Evolutionary conservation across 2,329 filamentous ascomycete genomes (phyloP).

Genomic region (Colletotrichum sp.): DNA sequence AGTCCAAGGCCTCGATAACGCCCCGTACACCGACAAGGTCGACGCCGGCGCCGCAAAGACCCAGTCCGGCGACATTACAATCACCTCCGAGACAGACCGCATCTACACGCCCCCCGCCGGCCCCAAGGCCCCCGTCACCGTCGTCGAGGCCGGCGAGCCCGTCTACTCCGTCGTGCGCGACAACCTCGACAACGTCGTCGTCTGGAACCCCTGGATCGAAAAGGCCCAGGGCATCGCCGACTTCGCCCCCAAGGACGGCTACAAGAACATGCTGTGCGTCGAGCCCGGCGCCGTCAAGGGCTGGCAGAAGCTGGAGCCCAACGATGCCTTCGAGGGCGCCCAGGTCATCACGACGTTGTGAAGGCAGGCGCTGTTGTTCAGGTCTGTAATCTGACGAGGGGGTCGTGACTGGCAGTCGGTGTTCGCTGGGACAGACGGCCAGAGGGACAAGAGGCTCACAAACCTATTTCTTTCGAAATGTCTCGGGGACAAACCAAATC

Average conservation of each 20-base stretch:
- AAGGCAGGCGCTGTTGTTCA: background rate
- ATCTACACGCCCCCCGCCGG: slow-evolving; percentile 78
- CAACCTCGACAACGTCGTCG: slow-evolving; percentile 85
- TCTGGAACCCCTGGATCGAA: slow-evolving; percentile 96
- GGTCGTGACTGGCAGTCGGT: background rate
- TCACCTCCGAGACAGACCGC: slow-evolving; percentile 84
- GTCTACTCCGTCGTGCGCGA: slow-evolving; percentile 80
- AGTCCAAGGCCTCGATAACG: slow-evolving; percentile 77
- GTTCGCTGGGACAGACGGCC: background rate
- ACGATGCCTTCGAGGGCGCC: slow-evolving; percentile 69
- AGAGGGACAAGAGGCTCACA: background rate
- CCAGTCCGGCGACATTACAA: slow-evolving; percentile 66
- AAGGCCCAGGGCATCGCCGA: slow-evolving; percentile 84
- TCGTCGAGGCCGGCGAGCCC: slow-evolving; percentile 67
- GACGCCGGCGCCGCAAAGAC: slow-evolving; percentile 68
- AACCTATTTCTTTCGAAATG: background rate
- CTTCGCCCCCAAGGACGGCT: slow-evolving; percentile 88
- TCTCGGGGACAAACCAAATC: background rate
- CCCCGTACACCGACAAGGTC: slow-evolving; percentile 85
- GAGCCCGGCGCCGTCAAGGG: slow-evolving; percentile 85
- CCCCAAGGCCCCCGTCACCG: slow-evolving; percentile 61
- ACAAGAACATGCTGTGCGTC: slow-evolving; percentile 91
- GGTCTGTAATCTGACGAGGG: background rate
- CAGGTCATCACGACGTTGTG: slow-evolving; percentile 50
- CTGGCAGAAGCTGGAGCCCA: slow-evolving; percentile 86